Conservation (phyloP, 2,329 filamentous ascomycete genomes). For the Westerdykella ornata region DNA sequence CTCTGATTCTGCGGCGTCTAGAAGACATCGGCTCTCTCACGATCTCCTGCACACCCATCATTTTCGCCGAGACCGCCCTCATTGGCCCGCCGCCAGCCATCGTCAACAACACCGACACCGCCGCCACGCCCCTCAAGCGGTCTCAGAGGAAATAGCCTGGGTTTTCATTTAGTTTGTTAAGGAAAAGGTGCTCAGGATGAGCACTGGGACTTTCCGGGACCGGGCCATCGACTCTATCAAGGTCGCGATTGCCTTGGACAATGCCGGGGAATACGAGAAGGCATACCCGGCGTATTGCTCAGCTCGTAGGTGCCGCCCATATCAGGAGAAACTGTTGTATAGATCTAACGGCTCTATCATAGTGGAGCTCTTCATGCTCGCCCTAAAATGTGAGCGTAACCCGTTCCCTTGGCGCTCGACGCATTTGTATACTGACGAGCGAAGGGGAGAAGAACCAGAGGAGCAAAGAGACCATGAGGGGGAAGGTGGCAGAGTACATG, state of each 20-base stretch:
- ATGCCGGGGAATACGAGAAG: slow-evolving; percentile 91
- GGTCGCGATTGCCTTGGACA: slow-evolving; percentile 95
- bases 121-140: neutral
- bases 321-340: neutral
- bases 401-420: neutral
- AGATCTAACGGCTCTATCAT: slow-evolving; percentile 13
- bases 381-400: slow-evolving; percentile 66
- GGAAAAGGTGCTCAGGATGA: slow-evolving; percentile 53
- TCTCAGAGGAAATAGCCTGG: neutral
- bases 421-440: slow-evolving; percentile 11
- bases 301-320: slow-evolving; percentile 43
- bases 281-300: slow-evolving; percentile 96
- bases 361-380: slow-evolving; percentile 97
- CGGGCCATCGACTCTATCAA: slow-evolving; percentile 95
- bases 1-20: no score
- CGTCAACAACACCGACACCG: slow-evolving; percentile 9
- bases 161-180: neutral
- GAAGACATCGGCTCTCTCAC: neutral
- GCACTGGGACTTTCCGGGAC: slow-evolving; percentile 92
- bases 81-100: slow-evolving; percentile 5
- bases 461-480: slow-evolving; percentile 93
- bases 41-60: neutral
- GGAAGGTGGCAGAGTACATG: slow-evolving; percentile 95
- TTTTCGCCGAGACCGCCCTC: slow-evolving; percentile 5
- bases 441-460: slow-evolving; percentile 90